A percentile compares a stretch with the other conserved stretches of the same genome.
These are phyloP conservation scores for Daldinia childiae DNA, from an alignment of 495 filamentous ascomycete species.

Conservation along the genomic window DNA sequence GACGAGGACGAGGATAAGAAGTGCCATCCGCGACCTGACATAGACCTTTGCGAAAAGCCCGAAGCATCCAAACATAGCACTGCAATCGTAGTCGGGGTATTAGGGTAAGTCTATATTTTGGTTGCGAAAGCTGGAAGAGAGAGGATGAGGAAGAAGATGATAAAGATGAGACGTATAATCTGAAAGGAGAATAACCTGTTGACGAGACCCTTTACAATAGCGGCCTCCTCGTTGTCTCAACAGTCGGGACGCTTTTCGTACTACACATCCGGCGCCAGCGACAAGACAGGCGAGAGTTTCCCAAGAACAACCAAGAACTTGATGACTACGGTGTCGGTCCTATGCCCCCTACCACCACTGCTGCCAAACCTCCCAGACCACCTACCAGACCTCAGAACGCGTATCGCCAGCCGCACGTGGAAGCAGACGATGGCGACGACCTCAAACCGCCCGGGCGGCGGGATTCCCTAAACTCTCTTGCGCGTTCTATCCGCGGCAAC, in stretches of 20 bases:
- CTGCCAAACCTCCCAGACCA: background rate
- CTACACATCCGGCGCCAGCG: conserved; percentile 41
- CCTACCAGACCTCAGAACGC: conserved; percentile 31
- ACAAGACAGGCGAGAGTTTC: conserved; percentile 39
- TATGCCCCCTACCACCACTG: conserved; percentile 4
- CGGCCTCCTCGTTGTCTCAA: conserved; percentile 33
- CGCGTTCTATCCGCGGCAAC: conserved; percentile 33
- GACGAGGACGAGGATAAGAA: conserved; percentile 20
- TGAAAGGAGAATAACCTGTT: background rate
- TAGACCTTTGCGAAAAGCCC: conserved; percentile 47
- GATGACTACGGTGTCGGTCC: conserved; percentile 46
- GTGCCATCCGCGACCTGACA: conserved; percentile 44
- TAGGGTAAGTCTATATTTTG: conserved; percentile 35
- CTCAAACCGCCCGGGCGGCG: conserved; percentile 22
- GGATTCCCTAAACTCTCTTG: conserved; percentile 36
- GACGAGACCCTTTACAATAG: conserved; percentile 16
- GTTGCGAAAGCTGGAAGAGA: background rate
- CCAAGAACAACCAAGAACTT: conserved; percentile 47
- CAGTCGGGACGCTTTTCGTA: conserved; percentile 24
- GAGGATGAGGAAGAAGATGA: background rate
- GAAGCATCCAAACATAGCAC: conserved; percentile 18
- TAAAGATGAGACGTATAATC: background rate
- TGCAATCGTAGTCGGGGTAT: conserved; percentile 33
- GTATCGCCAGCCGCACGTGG: conserved; percentile 27
- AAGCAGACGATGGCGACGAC: conserved; percentile 16